Conservation (phyloP, 2,329 filamentous ascomycete genomes). For the Septoria linicola region DNA sequence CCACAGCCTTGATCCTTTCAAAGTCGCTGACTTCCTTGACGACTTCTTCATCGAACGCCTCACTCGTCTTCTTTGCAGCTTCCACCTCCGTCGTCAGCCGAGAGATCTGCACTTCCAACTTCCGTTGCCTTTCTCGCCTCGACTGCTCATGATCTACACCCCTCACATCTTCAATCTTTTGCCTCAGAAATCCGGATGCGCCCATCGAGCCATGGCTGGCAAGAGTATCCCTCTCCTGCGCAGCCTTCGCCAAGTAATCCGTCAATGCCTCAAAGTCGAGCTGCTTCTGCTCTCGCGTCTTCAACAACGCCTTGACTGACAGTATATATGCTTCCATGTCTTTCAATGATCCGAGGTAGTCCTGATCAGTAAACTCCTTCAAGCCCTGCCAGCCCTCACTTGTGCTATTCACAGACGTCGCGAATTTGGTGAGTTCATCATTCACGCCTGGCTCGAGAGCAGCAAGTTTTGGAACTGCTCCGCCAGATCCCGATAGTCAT, state of each 20-base stretch:
- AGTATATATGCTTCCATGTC: constrained; percentile 95
- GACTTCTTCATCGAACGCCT: constrained; percentile 95
- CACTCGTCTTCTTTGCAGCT: constrained; percentile 77
- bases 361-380: constrained; percentile 88
- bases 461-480: constrained; percentile 94
- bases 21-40: constrained; percentile 91
- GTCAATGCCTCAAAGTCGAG: constrained; percentile 95
- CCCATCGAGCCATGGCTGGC: constrained; percentile 60
- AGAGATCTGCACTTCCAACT: constrained; percentile 88
- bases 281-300: constrained; percentile 94
- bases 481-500: constrained; percentile 83
- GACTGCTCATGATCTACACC: constrained; percentile 95
- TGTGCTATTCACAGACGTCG: constrained; percentile 80
- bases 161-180: constrained; percentile 93
- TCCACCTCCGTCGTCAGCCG: constrained; percentile 89
- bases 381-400: constrained; percentile 74
- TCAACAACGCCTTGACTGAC: constrained; percentile 83
- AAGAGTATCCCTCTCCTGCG: constrained; percentile 78
- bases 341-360: constrained; percentile 86
- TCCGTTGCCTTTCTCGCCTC: constrained; percentile 80
- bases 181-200: constrained; percentile 83
- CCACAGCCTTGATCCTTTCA: constrained; percentile 86
- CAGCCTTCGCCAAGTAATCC: constrained; percentile 91
- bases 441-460: constrained; percentile 85
- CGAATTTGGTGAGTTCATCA: constrained; percentile 77